phyloP scores from a whole-genome alignment of 306 rosid species.

The Purshia tridentata region DNA sequence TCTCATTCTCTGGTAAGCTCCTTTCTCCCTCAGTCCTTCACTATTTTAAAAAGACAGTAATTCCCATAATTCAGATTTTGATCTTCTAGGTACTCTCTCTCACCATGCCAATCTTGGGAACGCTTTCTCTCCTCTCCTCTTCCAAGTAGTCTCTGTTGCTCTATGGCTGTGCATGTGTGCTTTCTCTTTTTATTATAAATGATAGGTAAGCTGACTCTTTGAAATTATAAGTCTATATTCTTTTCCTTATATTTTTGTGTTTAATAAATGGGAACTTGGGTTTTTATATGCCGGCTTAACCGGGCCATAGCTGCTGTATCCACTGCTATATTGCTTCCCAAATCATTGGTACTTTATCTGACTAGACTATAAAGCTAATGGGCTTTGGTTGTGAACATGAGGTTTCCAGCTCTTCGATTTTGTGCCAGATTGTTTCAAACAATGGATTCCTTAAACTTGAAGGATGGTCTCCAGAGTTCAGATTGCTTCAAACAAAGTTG shows the following conservation, averaged over 20 bases:
- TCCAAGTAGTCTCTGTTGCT: constrained; percentile 29
- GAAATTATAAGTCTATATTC: background rate
- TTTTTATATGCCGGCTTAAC: background rate
- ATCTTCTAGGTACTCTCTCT: constrained; percentile 42
- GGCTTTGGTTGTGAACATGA: too few species aligned
- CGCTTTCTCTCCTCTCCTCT: constrained; percentile 33
- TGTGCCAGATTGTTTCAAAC: too few species aligned
- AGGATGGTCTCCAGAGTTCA: too few species aligned
- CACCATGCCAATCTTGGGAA: constrained; percentile 31
- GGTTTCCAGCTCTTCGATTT: too few species aligned
- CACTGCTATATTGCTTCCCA: background rate
- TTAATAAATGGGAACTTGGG: background rate
- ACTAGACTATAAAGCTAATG: background rate
- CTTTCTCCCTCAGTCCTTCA: constrained; percentile 6
- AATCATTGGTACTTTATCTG: background rate
- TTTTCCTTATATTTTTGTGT: background rate
- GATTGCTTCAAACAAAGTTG: too few species aligned
- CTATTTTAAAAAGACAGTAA: constrained; percentile 1
- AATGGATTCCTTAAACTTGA: too few species aligned
- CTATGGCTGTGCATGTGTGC: background rate
- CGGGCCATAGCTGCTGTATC: background rate
- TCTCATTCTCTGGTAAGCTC: constrained; percentile 41
- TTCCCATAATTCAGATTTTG: constrained; percentile 15
- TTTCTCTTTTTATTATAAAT: background rate
- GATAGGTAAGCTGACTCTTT: background rate